phyloP scores from a whole-genome alignment of 2,329 filamentous ascomycete genomes.

The Pseudopyricularia cyperi region DNA sequence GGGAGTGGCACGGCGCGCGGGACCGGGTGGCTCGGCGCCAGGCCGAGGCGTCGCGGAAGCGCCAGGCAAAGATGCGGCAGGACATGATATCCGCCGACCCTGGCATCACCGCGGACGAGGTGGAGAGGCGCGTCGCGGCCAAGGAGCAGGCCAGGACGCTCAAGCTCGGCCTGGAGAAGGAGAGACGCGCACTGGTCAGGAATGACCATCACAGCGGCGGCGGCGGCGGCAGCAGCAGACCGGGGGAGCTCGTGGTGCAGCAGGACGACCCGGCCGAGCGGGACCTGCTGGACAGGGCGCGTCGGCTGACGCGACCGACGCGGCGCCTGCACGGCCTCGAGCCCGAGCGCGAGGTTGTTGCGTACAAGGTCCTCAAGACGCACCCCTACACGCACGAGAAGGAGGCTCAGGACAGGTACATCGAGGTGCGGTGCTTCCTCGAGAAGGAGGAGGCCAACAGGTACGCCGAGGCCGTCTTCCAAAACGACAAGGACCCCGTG shows the following conservation, averaged over 20 bases:
- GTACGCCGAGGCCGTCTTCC: neutral
- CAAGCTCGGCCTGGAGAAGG: neutral
- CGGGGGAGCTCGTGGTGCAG: neutral
- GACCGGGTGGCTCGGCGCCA: neutral
- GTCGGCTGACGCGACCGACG: neutral
- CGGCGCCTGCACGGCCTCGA: neutral
- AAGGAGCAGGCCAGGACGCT: neutral
- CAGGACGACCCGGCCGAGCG: neutral
- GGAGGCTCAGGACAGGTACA: neutral
- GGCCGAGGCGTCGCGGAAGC: neutral
- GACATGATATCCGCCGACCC: neutral
- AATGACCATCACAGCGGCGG: neutral
- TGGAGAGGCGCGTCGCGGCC: neutral
- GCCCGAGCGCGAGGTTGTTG: slow-evolving; percentile 3
- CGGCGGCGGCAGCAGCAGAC: neutral
- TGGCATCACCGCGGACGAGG: neutral
- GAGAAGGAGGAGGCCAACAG: slow-evolving; percentile 7
- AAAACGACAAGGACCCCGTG: neutral
- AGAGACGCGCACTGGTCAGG: neutral
- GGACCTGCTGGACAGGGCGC: neutral
- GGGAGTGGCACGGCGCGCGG: neutral
- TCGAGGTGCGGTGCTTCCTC: slow-evolving; percentile 5
- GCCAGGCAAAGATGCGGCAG: neutral
- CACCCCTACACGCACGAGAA: neutral
- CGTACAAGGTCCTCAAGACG: slow-evolving; percentile 8